Evolutionary conservation across 371 early-diverging fungal species (phyloP).

Genomic region (Mortierella sp.): DNA sequence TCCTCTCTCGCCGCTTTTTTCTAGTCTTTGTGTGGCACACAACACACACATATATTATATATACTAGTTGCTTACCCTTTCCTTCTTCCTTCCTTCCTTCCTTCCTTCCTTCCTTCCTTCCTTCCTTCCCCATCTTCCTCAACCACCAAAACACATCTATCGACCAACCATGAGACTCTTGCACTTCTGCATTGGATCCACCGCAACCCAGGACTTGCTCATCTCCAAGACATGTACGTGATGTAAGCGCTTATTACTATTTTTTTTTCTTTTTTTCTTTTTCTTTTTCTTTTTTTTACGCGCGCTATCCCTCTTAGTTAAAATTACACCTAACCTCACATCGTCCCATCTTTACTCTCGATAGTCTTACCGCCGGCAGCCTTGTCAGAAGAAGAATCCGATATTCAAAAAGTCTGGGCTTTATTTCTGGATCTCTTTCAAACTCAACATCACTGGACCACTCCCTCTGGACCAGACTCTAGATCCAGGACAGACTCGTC

Average conservation of each 20-base stretch:
- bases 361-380: slow-evolving; percentile 2
- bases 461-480: neutral
- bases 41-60: too few relatives aligned
- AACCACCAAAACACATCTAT: neutral
- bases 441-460: slow-evolving; percentile 20
- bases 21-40: too few relatives aligned
- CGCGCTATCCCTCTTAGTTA: too few relatives aligned
- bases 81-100: too few relatives aligned
- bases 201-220: slow-evolving; percentile 44
- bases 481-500: neutral
- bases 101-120: neutral
- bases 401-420: slow-evolving; percentile 45
- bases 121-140: neutral
- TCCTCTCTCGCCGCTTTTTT: too few relatives aligned
- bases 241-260: neutral
- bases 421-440: slow-evolving; percentile 45
- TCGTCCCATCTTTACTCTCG: neutral
- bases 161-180: slow-evolving; percentile 20
- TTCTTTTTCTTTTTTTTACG: neutral
- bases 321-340: neutral
- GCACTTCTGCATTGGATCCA: slow-evolving; percentile 53
- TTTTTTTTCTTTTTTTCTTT: too few relatives aligned
- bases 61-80: too few relatives aligned
- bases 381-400: neutral
- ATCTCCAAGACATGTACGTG: slow-evolving; percentile 48